These are phyloP conservation scores for Sugiyamaella smithiae DNA, from an alignment of 805 yeast species.

Conservation along the genomic window DNA sequence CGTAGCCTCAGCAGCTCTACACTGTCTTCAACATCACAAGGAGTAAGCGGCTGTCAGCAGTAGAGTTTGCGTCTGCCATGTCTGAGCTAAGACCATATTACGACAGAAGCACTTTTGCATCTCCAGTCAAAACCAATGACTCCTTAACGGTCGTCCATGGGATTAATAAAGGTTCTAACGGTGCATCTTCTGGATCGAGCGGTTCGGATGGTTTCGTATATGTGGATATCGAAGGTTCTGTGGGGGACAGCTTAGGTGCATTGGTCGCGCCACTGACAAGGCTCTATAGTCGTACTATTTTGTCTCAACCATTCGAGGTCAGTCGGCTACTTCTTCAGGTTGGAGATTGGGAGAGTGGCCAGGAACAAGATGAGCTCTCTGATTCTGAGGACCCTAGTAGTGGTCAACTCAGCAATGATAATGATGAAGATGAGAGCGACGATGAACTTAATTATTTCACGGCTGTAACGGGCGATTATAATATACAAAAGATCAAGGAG, in stretches of 20 bases:
- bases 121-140: slow-evolving; percentile 37
- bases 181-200: slow-evolving; percentile 33
- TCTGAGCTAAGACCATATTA: slow-evolving; percentile 62
- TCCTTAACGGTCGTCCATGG: slow-evolving; percentile 19
- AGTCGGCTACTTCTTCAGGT: slow-evolving; percentile 76
- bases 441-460: slow-evolving; percentile 47
- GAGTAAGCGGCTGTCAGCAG: no score
- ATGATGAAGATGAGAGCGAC: slow-evolving; percentile 37
- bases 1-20: no score
- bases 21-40: no score
- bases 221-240: slow-evolving; percentile 52
- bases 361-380: slow-evolving; percentile 11
- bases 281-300: slow-evolving; percentile 64
- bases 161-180: slow-evolving; percentile 30
- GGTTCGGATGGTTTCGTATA: slow-evolving; percentile 32
- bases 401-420: slow-evolving; percentile 27
- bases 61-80: background rate
- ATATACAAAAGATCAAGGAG: slow-evolving; percentile 15
- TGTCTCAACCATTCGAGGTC: slow-evolving; percentile 88
- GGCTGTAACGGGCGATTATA: slow-evolving; percentile 27
- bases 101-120: slow-evolving; percentile 61
- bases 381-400: slow-evolving; percentile 14
- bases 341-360: slow-evolving; percentile 46
- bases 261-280: slow-evolving; percentile 60
- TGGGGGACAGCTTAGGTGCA: slow-evolving; percentile 55